These are phyloP conservation scores for Bremia lactucae DNA, from an alignment of 352 stramenopile genomes.

Conservation along the genomic window DNA sequence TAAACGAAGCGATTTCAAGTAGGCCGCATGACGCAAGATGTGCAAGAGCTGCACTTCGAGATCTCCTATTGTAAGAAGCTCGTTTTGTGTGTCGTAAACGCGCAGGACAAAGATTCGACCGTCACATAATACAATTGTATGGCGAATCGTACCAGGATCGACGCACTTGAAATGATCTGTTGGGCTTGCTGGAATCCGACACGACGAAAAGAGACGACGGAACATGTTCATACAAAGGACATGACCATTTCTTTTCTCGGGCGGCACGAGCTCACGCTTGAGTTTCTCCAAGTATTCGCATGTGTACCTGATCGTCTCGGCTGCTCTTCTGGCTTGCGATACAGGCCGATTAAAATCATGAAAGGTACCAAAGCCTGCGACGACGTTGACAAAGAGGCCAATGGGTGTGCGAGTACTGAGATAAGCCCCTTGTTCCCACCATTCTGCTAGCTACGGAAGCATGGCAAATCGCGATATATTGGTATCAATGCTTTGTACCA, in stretches of 20 bases:
- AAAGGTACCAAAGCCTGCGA: constrained; percentile 92
- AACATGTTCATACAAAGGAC: constrained; percentile 88
- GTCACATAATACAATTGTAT: constrained; percentile 47
- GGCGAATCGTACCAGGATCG: constrained; percentile 21
- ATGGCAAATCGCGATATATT: background rate
- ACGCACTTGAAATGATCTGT: constrained; percentile 40
- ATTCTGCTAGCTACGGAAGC: constrained; percentile 79
- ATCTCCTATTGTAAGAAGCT: constrained; percentile 52
- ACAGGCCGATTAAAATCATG: constrained; percentile 74
- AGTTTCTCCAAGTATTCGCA: constrained; percentile 84
- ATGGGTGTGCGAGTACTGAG: constrained; percentile 69
- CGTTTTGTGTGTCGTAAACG: constrained; percentile 33
- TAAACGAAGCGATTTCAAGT: constrained; percentile 25
- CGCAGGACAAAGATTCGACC: constrained; percentile 37
- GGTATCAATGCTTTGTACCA: background rate
- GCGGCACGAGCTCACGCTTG: constrained; percentile 61
- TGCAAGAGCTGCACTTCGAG: constrained; percentile 47
- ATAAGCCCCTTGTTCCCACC: constrained; percentile 89
- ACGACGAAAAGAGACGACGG: constrained; percentile 83
- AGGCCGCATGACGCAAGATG: constrained; percentile 34
- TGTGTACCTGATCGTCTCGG: constrained; percentile 55
- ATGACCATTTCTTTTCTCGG: constrained; percentile 82
- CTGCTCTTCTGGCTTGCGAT: constrained; percentile 40
- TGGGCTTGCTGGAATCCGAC: constrained; percentile 65
- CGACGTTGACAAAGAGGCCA: constrained; percentile 89